A percentile compares a stretch with the other conserved stretches of the same genome.
Conservation (phyloP, 768 basidiomycete genomes). For the Exidia glandulosa region DNA sequence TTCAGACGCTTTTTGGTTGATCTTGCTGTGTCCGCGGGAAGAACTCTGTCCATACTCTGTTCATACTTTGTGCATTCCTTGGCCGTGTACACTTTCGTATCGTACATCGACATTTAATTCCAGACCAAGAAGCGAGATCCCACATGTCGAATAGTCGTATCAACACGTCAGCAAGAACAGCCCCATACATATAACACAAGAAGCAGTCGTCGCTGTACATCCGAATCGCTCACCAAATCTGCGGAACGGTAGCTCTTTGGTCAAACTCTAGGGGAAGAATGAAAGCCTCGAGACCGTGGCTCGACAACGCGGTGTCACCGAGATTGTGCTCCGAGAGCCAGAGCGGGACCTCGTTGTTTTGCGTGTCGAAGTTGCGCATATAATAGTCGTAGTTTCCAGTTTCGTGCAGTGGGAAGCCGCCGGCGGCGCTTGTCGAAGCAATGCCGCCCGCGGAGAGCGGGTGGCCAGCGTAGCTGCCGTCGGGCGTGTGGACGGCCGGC, state of each 20-base stretch:
- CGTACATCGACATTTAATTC: not conserved
- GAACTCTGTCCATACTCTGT: slow-evolving; percentile 11
- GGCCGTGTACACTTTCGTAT: not conserved
- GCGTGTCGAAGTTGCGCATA: slow-evolving; percentile 65
- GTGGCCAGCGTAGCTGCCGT: not conserved
- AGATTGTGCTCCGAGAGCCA: slow-evolving; percentile 81
- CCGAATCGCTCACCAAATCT: slow-evolving; percentile 51
- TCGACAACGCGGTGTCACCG: slow-evolving; percentile 58
- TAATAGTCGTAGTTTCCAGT: slow-evolving; percentile 50
- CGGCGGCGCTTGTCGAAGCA: not conserved
- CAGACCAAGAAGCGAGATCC: no score
- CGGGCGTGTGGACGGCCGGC: not conserved
- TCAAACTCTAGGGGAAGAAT: slow-evolving; percentile 60
- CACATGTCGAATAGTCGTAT: no score
- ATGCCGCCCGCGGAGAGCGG: not conserved
- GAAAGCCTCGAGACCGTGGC: slow-evolving; percentile 80
- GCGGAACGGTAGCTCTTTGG: slow-evolving; percentile 41
- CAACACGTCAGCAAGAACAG: slow-evolving; percentile 9
- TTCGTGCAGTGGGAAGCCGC: not conserved
- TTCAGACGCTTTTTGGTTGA: slow-evolving; percentile 52
- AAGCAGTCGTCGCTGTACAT: not conserved
- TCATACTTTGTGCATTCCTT: not conserved
- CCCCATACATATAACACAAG: not conserved
- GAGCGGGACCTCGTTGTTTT: slow-evolving; percentile 62
- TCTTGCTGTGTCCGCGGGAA: no score